A percentile compares a stretch with the other conserved stretches of the same genome.
phyloP scores from a whole-genome alignment of 2,329 filamentous ascomycete species.

The Raffaelea deltoideospora region DNA sequence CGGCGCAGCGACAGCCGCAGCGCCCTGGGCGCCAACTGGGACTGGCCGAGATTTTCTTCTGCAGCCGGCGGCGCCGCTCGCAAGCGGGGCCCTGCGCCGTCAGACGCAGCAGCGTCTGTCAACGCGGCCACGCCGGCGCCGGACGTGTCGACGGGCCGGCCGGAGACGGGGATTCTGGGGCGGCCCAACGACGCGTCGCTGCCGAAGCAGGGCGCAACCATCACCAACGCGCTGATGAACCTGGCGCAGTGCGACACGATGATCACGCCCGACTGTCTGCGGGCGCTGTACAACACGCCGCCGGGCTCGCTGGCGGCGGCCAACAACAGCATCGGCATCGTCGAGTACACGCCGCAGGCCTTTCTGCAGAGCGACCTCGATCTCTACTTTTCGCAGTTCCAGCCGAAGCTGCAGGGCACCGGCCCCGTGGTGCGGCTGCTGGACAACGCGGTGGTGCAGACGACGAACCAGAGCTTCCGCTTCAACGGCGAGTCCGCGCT shows the following conservation, averaged over 20 bases:
- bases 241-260: slow-evolving; percentile 30
- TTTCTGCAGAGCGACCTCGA: slow-evolving; percentile 35
- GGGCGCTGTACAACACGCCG: slow-evolving; percentile 30
- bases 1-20: background rate
- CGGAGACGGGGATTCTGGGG: slow-evolving; percentile 15
- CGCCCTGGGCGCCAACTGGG: background rate
- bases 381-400: slow-evolving; percentile 30
- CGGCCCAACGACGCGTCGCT: slow-evolving; percentile 11
- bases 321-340: slow-evolving; percentile 37
- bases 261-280: slow-evolving; percentile 42
- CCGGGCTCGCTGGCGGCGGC: slow-evolving; percentile 15
- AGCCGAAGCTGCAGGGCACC: slow-evolving; percentile 22
- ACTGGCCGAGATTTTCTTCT: too few species aligned
- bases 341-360: slow-evolving; percentile 38
- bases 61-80: too few species aligned
- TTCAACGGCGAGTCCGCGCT: slow-evolving; percentile 22
- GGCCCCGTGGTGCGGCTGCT: slow-evolving; percentile 20
- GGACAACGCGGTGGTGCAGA: slow-evolving; percentile 20
- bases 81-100: too few species aligned
- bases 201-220: slow-evolving; percentile 16
- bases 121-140: too few species aligned
- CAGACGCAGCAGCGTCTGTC: too few species aligned
- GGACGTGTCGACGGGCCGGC: too few species aligned
- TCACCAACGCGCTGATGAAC: slow-evolving; percentile 16
- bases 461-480: slow-evolving; percentile 19